phyloP scores from a whole-genome alignment of 202 grass and related monocot genomes.

The Alloteropsis angusta region DNA sequence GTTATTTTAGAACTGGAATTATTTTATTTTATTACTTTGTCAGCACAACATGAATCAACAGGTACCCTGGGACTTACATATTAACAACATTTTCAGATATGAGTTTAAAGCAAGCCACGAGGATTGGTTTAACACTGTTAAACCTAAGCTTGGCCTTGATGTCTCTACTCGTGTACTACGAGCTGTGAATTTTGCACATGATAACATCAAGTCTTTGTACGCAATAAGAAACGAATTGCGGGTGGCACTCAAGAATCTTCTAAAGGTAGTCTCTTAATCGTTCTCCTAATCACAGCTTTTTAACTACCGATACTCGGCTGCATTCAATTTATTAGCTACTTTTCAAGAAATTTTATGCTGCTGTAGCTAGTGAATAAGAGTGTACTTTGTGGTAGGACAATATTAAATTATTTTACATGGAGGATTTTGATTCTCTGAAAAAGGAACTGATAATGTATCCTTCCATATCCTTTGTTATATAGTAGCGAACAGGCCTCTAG shows the following conservation, averaged over 20 bases:
- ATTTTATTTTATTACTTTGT: not conserved
- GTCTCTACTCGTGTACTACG: constrained; percentile 61
- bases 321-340: not conserved
- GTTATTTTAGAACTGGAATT: not conserved
- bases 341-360: constrained; percentile 14
- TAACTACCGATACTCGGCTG: not conserved
- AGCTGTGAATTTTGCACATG: constrained; percentile 66
- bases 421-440: constrained; percentile 4
- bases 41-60: constrained; percentile 15
- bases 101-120: constrained; percentile 86
- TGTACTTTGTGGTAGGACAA: not conserved
- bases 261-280: constrained; percentile 55
- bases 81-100: constrained; percentile 49
- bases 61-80: constrained; percentile 4
- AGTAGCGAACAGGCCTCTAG: too few species aligned
- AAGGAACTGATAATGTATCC: not conserved
- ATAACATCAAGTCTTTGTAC: constrained; percentile 87
- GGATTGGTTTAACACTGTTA: constrained; percentile 88
- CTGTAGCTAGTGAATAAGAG: not conserved
- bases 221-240: constrained; percentile 68
- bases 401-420: not conserved
- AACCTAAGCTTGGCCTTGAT: constrained; percentile 78
- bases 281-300: not conserved
- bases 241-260: constrained; percentile 75
- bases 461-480: constrained; percentile 3